Base-by-base conservation (phyloP, 2,329 filamentous ascomycete genomes). In the Aciculosporium take region DNA sequence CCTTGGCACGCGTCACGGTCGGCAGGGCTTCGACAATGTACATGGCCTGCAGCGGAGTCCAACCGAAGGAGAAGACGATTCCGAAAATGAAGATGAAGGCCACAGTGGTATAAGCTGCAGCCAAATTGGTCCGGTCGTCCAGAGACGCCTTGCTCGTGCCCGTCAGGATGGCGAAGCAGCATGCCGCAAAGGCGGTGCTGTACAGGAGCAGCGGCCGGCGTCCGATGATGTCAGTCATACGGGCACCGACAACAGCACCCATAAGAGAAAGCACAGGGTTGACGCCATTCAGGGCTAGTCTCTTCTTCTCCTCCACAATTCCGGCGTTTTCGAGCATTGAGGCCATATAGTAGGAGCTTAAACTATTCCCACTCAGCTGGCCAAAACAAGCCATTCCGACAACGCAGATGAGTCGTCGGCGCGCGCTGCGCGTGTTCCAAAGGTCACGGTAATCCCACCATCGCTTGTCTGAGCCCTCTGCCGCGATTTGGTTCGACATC, bases 361-460 rank as follows among this genome's bases (percentile, higher is more conserved):
- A 47, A 39, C 60, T 64, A 53, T 71, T 69, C 21, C 67, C 71
- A 32, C 63, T 66, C 50, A 69, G 65, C 51, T 77, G 71, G 1
- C 69, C 68, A 47, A 76, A 72, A 34, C 67, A 59, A 3, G 67
- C 63, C 56, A 74, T 68, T 20, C 65, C 64, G 30, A 71, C 54
- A 12, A 72, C 70, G 45, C 66, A 70, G 13, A 68, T 59, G 8
- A 76, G 62, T 10, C 72, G 64, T 34, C 67, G 68, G 18, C 66
- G 60, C 1, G 67, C 65, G 2, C 63, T 63, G 34, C 62, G 62
- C 4, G 61, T 67, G 50, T 67, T 68, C 60, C 68, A 70, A 1
- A 74, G 61, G 43, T 69, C 69, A 37, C 62, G 58, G 48, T 73
- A 74, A 49, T 74, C 70, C 66, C 67, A 73, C 68, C 68, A 73